A percentile compares a stretch with the other conserved stretches of the same genome.
Conservation (phyloP, 768 basidiomycete genomes). For the Scleroderma bovista region DNA sequence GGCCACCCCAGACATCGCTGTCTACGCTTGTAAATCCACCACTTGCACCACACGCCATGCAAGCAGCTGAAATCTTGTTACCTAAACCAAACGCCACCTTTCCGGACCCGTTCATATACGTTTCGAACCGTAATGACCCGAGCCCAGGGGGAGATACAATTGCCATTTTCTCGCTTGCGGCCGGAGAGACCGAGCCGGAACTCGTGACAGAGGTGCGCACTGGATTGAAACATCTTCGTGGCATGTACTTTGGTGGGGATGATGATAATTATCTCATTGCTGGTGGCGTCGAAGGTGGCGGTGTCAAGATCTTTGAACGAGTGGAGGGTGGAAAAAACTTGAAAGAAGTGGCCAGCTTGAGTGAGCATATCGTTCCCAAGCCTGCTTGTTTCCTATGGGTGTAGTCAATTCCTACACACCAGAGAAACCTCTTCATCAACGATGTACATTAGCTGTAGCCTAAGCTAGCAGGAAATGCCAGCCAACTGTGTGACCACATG, state of each 20-base stretch:
- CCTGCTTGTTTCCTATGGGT: conserved; percentile 37
- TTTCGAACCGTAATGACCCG: conserved; percentile 73
- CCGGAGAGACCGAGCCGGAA: conserved; percentile 37
- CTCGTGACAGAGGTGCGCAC: conserved; percentile 61
- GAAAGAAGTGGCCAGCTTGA: conserved; percentile 45
- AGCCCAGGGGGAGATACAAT: conserved; percentile 66
- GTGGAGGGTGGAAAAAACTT: conserved; percentile 52
- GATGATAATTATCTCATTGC: conserved; percentile 58
- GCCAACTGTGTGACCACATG: not conserved
- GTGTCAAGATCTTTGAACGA: conserved; percentile 68
- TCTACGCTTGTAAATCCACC: conserved; percentile 45
- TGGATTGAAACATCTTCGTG: conserved; percentile 65
- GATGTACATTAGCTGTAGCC: not conserved
- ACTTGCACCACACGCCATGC: conserved; percentile 44
- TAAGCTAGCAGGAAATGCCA: not conserved
- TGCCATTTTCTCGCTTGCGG: conserved; percentile 56
- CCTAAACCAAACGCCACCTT: conserved; percentile 47
- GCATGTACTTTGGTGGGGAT: conserved; percentile 59
- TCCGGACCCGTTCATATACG: conserved; percentile 57
- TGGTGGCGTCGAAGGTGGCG: conserved; percentile 59
- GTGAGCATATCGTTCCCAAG: conserved; percentile 31
- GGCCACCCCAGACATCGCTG: conserved; percentile 35
- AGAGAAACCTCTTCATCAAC: not conserved
- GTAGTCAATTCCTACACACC: conserved; percentile 9
- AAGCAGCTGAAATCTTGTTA: conserved; percentile 66